Conservation (phyloP, 768 basidiomycete species). For the Trametes gibbosa region DNA sequence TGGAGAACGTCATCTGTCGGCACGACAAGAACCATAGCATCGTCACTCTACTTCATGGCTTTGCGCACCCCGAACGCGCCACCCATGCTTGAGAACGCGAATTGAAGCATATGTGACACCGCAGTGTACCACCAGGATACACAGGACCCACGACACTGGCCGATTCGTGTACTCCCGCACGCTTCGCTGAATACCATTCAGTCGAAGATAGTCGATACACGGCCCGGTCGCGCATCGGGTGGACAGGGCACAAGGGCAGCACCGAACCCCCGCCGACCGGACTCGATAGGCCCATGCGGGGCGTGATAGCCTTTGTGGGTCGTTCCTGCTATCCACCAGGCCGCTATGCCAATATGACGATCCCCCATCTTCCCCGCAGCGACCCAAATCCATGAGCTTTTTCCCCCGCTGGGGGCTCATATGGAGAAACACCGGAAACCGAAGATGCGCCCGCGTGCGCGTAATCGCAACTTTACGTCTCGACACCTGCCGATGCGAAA, state of each 20-base stretch:
- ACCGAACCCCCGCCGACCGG: neutral
- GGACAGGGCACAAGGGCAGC: neutral
- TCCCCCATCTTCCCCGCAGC: neutral
- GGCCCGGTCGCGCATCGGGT: conserved; percentile 5
- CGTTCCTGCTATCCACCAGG: neutral
- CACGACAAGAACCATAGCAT: neutral
- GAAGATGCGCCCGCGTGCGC: conserved; percentile 12
- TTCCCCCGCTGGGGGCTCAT: conserved; percentile 19
- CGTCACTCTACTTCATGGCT: conserved; percentile 4
- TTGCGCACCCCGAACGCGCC: neutral
- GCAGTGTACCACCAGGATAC: conserved; percentile 10
- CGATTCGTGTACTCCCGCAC: conserved; percentile 5
- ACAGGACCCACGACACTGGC: conserved; percentile 14
- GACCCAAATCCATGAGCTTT: conserved; percentile 11
- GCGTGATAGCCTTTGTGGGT: conserved; percentile 11
- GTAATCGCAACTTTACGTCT: conserved; percentile 9
- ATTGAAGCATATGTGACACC: conserved; percentile 6
- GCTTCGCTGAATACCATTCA: conserved; percentile 19
- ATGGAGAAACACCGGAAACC: conserved; percentile 22
- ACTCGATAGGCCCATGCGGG: neutral
- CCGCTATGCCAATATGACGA: conserved; percentile 1
- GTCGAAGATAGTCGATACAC: conserved; percentile 7
- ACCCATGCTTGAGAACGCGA: conserved; percentile 3
- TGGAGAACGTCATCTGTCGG: neutral
- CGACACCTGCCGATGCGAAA: conserved; percentile 15